Percentiles rank a stretch among this genome's conserved stretches.
Evolutionary conservation across 768 basidiomycete genomes (phyloP).

Genomic region (Fistulinella prunicolor): DNA sequence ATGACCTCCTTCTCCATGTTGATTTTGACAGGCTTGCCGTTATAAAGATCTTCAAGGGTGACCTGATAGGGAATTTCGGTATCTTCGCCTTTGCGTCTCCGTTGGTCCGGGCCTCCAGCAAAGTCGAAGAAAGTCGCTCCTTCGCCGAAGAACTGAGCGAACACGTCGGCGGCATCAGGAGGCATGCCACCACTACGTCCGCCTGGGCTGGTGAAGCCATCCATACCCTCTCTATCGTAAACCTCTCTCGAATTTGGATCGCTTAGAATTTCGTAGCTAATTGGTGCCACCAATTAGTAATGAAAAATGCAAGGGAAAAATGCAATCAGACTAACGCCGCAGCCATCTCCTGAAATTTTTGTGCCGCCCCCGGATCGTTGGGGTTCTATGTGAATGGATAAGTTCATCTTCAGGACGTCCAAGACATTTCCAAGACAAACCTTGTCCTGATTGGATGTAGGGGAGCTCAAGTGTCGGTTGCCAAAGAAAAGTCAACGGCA

Average conservation of each 20-base stretch:
- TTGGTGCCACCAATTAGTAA: constrained; percentile 9
- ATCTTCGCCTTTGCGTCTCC: constrained; percentile 64
- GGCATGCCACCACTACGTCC: constrained; percentile 46
- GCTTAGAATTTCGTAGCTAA: constrained; percentile 79
- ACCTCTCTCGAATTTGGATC: constrained; percentile 63
- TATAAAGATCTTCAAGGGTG: constrained; percentile 89
- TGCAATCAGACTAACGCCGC: constrained; percentile 62
- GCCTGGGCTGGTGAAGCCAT: constrained; percentile 52
- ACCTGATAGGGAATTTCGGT: constrained; percentile 78
- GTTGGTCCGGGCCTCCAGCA: constrained; percentile 46
- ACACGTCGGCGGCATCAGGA: constrained; percentile 60
- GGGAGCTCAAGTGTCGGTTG: constrained; percentile 1
- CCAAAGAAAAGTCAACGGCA: not conserved
- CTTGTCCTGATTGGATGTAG: constrained; percentile 56
- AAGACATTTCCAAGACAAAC: constrained; percentile 32
- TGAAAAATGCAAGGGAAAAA: not conserved
- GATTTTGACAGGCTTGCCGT: constrained; percentile 85
- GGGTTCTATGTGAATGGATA: constrained; percentile 56
- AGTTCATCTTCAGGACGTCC: not conserved
- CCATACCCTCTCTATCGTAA: constrained; percentile 76
- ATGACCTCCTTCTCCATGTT: constrained; percentile 83
- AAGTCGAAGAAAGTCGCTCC: constrained; percentile 64
- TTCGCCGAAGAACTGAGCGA: constrained; percentile 68
- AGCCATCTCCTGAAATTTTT: constrained; percentile 85
- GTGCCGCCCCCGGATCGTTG: constrained; percentile 78